Base-by-base conservation (phyloP, 495 filamentous ascomycete genomes). In the Penicillium manginii region DNA sequence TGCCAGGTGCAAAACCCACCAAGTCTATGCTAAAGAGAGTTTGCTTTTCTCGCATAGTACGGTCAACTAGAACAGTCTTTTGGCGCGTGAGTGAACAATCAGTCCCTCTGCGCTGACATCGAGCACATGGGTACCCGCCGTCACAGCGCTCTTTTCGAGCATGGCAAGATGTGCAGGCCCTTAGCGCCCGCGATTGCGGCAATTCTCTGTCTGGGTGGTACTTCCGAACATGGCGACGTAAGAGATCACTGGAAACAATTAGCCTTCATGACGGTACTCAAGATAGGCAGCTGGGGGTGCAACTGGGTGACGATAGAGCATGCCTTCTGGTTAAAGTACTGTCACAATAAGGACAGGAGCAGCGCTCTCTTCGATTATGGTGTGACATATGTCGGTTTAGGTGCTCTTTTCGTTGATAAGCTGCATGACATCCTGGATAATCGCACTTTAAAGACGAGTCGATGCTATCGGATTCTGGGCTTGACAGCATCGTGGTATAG, bases 371-470 rank as follows among this genome's bases (percentile, higher is more conserved):
- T 52, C 33, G 17, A 12, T 40, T 11, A 52, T 68, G 64, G 12
- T 55, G 51, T 0, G 55, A 51, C 10, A 14, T 31, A 46, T 70
- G 67, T 43, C 67, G 62, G 33, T 59, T 61, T 9, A 70, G 46
- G 39, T 70, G 67, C 47, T 70, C 67, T 50, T 64, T 70, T 19
- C 65, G 67, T 4, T 37, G 57, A 58, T 70, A 70, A n/a, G n/a
- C n/a, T n/a, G n/a, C n/a, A n/a, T n/a, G n/a, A n/a, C n/a, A n/a
- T n/a, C n/a, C n/a, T n/a, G n/a, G n/a, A n/a, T n/a, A n/a, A n/a
- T n/a, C n/a, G n/a, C n/a, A n/a, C n/a, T n/a, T n/a, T n/a, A n/a
- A n/a, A n/a, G n/a, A n/a, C n/a, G n/a, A n/a, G n/a, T n/a, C n/a
- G n/a, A n/a, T n/a, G n/a, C n/a, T n/a, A n/a, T n/a, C n/a, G n/a